Conservation (phyloP, 2,329 filamentous ascomycete species). For the Lizonia empirigonia region DNA sequence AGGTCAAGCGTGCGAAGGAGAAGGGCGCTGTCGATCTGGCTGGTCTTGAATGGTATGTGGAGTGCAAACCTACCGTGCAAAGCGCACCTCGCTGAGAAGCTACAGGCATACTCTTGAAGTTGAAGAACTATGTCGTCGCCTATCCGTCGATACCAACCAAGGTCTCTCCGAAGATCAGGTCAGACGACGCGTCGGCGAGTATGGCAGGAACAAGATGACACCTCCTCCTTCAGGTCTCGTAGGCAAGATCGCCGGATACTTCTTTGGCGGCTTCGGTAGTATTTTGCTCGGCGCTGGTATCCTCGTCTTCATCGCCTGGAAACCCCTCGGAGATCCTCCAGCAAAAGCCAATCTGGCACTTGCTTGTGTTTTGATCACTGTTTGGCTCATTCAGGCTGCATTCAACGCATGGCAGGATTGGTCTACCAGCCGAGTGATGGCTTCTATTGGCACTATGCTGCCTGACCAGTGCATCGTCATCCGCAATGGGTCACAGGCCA, state of each 20-base stretch:
- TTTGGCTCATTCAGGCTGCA: constrained; percentile 64
- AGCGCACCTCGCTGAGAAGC: background rate
- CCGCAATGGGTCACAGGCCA: constrained; percentile 61
- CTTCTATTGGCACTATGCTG: constrained; percentile 79
- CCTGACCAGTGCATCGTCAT: constrained; percentile 72
- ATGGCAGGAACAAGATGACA: constrained; percentile 71
- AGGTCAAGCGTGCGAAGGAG: constrained; percentile 41
- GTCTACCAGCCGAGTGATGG: constrained; percentile 78
- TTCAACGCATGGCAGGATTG: constrained; percentile 71
- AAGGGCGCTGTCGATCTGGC: constrained; percentile 49
- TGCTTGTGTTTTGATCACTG: constrained; percentile 72
- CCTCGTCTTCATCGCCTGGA: constrained; percentile 78
- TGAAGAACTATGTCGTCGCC: constrained; percentile 64
- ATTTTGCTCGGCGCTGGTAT: constrained; percentile 72
- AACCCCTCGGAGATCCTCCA: constrained; percentile 74
- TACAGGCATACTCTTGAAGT: constrained; percentile 62
- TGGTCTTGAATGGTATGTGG: constrained; percentile 62
- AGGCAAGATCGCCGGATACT: constrained; percentile 67
- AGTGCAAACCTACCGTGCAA: background rate
- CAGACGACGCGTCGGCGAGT: constrained; percentile 60
- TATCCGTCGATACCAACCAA: constrained; percentile 60
- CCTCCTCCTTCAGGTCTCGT: constrained; percentile 66
- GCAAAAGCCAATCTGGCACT: constrained; percentile 72
- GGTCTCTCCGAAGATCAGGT: constrained; percentile 67
- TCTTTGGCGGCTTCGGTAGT: constrained; percentile 77